Conservation (phyloP, 768 basidiomycete species). For the Russula sp. region DNA sequence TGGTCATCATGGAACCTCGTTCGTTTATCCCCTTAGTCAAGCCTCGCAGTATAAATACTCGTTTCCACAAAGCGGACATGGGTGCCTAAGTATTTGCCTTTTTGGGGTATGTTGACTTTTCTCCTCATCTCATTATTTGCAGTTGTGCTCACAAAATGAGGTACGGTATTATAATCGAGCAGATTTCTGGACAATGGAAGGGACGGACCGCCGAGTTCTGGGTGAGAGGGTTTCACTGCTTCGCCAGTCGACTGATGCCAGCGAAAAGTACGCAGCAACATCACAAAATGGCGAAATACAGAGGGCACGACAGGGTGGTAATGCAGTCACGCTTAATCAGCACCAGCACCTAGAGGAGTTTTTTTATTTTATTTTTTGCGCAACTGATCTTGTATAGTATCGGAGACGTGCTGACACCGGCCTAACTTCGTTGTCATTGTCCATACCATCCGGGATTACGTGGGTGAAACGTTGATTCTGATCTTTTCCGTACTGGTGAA, state of each 20-base stretch:
- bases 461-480: not conserved
- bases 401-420: not conserved
- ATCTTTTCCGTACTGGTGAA: constrained; percentile 54
- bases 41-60: not conserved
- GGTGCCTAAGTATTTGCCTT: constrained; percentile 3
- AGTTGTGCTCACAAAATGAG: too few relatives aligned
- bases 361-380: too few relatives aligned
- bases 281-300: too few relatives aligned
- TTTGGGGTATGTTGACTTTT: not conserved
- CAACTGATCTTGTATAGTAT: not conserved
- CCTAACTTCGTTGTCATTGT: constrained; percentile 23
- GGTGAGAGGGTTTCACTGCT: too few relatives aligned
- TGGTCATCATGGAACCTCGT: not conserved
- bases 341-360: too few relatives aligned
- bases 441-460: constrained; percentile 30
- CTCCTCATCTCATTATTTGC: too few relatives aligned
- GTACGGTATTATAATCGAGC: too few relatives aligned
- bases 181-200: too few relatives aligned
- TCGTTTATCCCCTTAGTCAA: not conserved
- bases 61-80: not conserved
- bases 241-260: not conserved
- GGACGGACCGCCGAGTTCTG: too few relatives aligned
- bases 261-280: not conserved
- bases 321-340: too few relatives aligned
- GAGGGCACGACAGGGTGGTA: too few relatives aligned